Percentiles rank a stretch among this genome's conserved stretches.
Conservation (phyloP, 2,329 filamentous ascomycete species). For the Plenodomus biglobosus region DNA sequence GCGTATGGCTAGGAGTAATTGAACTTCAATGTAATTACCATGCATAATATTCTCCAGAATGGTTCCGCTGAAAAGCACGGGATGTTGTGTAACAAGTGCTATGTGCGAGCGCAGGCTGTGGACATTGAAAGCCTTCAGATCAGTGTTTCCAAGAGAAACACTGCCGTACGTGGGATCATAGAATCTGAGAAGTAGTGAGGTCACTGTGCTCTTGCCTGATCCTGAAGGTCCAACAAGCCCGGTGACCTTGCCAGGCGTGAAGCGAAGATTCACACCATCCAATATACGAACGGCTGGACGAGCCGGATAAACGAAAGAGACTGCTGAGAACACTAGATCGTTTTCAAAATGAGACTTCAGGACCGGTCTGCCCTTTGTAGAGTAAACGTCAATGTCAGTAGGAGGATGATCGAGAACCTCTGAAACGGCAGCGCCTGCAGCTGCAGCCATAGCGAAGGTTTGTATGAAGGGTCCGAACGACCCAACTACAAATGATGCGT, state of each 20-base stretch:
- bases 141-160: slow-evolving; percentile 29
- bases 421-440: slow-evolving; percentile 52
- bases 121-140: slow-evolving; percentile 34
- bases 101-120: slow-evolving; percentile 36
- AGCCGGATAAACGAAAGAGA: slow-evolving; percentile 50
- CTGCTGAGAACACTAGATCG: slow-evolving; percentile 41
- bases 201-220: slow-evolving; percentile 44
- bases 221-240: slow-evolving; percentile 51
- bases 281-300: slow-evolving; percentile 47
- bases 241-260: slow-evolving; percentile 47
- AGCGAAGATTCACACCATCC: slow-evolving; percentile 40
- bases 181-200: slow-evolving; percentile 47
- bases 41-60: slow-evolving; percentile 43
- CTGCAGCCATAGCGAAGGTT: slow-evolving; percentile 56
- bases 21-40: slow-evolving; percentile 15
- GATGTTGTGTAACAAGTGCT: slow-evolving; percentile 39
- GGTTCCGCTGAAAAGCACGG: slow-evolving; percentile 38
- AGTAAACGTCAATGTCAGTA: slow-evolving; percentile 45
- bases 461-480: slow-evolving; percentile 65
- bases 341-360: slow-evolving; percentile 22
- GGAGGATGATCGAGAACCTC: slow-evolving; percentile 48
- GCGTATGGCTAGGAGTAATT: background rate
- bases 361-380: slow-evolving; percentile 26
- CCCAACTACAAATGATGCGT: slow-evolving; percentile 65
- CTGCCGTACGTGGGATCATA: slow-evolving; percentile 40